A percentile compares a stretch with the other conserved stretches of the same genome.
Evolutionary conservation across 768 basidiomycete species (phyloP).

Genomic region (Trametes sanguinea): DNA sequence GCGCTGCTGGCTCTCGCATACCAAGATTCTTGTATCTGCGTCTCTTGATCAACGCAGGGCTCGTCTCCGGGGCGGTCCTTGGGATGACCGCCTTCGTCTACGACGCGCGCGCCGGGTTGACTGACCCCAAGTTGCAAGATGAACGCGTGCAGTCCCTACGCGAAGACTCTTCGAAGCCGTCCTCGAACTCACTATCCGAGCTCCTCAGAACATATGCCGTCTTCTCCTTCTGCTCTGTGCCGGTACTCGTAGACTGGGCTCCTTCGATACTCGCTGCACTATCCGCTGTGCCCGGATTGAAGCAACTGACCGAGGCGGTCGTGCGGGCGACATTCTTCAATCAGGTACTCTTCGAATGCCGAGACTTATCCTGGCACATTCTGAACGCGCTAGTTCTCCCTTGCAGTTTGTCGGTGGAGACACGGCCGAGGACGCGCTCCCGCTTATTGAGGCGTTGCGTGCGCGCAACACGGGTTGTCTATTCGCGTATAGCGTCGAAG

Average conservation of each 20-base stretch:
- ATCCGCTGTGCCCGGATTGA: slow-evolving; percentile 59
- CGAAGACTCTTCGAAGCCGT: slow-evolving; percentile 6
- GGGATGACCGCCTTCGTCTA: slow-evolving; percentile 7
- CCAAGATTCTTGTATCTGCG: not conserved
- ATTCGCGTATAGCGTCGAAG: slow-evolving; percentile 86
- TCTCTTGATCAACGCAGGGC: slow-evolving; percentile 1
- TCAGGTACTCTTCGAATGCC: slow-evolving; percentile 49
- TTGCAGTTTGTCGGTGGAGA: slow-evolving; percentile 88
- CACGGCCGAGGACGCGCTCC: slow-evolving; percentile 65
- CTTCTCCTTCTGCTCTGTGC: slow-evolving; percentile 78
- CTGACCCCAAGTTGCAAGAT: slow-evolving; percentile 21
- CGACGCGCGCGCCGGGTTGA: slow-evolving; percentile 13
- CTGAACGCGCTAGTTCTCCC: not conserved
- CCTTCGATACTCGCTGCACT: slow-evolving; percentile 63
- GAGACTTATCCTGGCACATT: no score
- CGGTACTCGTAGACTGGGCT: slow-evolving; percentile 72
- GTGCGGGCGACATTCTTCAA: slow-evolving; percentile 84
- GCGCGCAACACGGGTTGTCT: slow-evolving; percentile 71
- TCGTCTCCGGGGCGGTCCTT: not conserved
- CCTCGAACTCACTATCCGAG: slow-evolving; percentile 25
- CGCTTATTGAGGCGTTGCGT: slow-evolving; percentile 64
- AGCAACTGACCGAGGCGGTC: slow-evolving; percentile 61
- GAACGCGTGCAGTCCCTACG: not conserved
- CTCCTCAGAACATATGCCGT: slow-evolving; percentile 78
- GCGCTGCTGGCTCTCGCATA: not conserved